Conservation (phyloP, 352 stramenopile species). For the Globisporangium nodosum region DNA sequence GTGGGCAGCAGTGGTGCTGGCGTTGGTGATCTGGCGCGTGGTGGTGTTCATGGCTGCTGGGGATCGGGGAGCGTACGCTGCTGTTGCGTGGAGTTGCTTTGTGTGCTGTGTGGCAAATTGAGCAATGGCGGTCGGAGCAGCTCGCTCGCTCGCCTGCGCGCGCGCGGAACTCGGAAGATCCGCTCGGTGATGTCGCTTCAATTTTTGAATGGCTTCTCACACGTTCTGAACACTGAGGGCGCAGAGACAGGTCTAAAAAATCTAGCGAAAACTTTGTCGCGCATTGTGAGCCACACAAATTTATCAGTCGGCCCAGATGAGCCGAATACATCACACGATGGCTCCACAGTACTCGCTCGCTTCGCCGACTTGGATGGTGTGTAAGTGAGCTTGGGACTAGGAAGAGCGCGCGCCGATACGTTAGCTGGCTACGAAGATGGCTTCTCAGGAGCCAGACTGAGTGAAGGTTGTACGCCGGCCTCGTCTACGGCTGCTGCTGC, state of each 20-base stretch:
- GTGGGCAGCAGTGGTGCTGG: background rate
- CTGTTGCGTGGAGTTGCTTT: background rate
- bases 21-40: background rate
- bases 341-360: background rate
- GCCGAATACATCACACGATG: too few species aligned
- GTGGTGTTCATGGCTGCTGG: background rate
- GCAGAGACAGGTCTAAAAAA: background rate
- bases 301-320: background rate
- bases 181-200: background rate
- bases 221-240: background rate
- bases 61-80: background rate
- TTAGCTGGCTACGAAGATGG: too few species aligned
- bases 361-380: background rate
- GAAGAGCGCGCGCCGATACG: too few species aligned
- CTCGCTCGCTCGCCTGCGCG: background rate
- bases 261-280: background rate
- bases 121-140: background rate
- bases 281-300: background rate
- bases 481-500: too few species aligned
- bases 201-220: background rate
- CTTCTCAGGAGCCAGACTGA: too few species aligned
- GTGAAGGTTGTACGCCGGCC: too few species aligned
- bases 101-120: constrained; percentile 3
- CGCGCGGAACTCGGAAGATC: background rate
- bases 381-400: too few species aligned